Conservation (phyloP, 768 basidiomycete species). For the Dioszegia hungarica region DNA sequence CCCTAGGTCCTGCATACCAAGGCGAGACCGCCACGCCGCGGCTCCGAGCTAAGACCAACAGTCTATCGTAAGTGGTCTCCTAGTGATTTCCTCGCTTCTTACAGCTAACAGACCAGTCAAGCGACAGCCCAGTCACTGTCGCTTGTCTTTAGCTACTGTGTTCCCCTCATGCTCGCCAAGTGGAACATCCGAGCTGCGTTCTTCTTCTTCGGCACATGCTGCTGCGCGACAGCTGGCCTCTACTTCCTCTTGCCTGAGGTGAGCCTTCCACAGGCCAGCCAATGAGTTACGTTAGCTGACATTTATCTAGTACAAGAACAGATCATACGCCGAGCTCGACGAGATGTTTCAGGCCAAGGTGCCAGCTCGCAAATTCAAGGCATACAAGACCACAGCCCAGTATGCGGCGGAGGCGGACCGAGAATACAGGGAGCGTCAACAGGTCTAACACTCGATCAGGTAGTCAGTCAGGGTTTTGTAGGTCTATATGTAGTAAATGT, state of each 20-base stretch:
- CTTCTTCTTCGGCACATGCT: slow-evolving; percentile 9
- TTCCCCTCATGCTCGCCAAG: slow-evolving; percentile 23
- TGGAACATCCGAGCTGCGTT: slow-evolving; percentile 18
- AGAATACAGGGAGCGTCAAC: not conserved
- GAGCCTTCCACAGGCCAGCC: not conserved
- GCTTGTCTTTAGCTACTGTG: slow-evolving; percentile 16
- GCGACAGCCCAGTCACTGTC: not conserved
- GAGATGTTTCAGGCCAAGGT: slow-evolving; percentile 33
- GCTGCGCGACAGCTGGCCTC: not conserved
- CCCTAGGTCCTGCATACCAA: slow-evolving; percentile 14
- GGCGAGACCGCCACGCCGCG: slow-evolving; percentile 14
- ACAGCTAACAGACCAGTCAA: not conserved
- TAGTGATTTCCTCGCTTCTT: not conserved
- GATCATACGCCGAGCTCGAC: slow-evolving; percentile 29
- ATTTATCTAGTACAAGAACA: slow-evolving; percentile 3
- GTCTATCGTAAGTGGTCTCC: slow-evolving; percentile 14
- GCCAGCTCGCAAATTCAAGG: slow-evolving; percentile 28
- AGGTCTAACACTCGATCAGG: too few relatives aligned
- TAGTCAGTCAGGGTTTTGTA: too few relatives aligned
- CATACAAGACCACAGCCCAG: slow-evolving; percentile 10
- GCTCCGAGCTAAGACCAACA: slow-evolving; percentile 27
- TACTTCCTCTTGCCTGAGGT: slow-evolving; percentile 17
- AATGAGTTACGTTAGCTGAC: not conserved
- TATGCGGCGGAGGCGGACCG: not conserved
- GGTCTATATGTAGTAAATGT: too few relatives aligned